Evolutionary conservation across 75 land plant genomes (phyloP).

Genomic region (Cunninghamia lanceolata): DNA sequence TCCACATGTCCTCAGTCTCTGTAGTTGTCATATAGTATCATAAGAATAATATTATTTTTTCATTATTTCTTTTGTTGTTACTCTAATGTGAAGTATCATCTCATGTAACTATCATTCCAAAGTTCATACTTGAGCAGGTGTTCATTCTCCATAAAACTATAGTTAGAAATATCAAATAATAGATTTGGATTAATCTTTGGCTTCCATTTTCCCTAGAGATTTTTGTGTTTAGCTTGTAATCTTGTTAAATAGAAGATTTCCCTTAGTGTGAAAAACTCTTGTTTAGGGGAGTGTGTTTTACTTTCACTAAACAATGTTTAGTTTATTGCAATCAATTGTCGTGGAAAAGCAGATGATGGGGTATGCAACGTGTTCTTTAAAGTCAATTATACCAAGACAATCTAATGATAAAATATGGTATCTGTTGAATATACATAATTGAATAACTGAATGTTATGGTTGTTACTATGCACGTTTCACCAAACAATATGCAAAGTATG

Average conservation of each 20-base stretch:
- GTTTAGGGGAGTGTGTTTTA: neutral
- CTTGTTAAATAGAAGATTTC: neutral
- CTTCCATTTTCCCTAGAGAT: neutral
- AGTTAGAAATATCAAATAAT: too few relatives aligned
- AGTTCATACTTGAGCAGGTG: too few relatives aligned
- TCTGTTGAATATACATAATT: neutral
- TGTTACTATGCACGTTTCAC: neutral
- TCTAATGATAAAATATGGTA: neutral
- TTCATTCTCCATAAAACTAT: too few relatives aligned
- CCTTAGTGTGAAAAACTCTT: neutral
- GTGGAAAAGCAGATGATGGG: neutral
- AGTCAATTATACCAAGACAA: neutral
- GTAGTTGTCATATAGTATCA: too few relatives aligned
- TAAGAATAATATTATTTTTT: too few relatives aligned
- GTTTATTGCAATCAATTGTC: neutral
- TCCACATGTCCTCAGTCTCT: too few relatives aligned
- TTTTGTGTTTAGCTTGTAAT: neutral
- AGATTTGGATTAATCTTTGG: too few relatives aligned
- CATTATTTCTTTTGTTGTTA: too few relatives aligned
- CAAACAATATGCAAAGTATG: neutral
- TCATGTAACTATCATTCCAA: too few relatives aligned
- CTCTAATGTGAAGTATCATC: too few relatives aligned
- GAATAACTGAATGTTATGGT: neutral
- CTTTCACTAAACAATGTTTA: neutral
- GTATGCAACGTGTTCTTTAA: neutral